A percentile compares a stretch with the other conserved stretches of the same genome.
These are phyloP conservation scores for Platismatia glauca DNA, from an alignment of 495 filamentous ascomycete species.

Conservation along the genomic window DNA sequence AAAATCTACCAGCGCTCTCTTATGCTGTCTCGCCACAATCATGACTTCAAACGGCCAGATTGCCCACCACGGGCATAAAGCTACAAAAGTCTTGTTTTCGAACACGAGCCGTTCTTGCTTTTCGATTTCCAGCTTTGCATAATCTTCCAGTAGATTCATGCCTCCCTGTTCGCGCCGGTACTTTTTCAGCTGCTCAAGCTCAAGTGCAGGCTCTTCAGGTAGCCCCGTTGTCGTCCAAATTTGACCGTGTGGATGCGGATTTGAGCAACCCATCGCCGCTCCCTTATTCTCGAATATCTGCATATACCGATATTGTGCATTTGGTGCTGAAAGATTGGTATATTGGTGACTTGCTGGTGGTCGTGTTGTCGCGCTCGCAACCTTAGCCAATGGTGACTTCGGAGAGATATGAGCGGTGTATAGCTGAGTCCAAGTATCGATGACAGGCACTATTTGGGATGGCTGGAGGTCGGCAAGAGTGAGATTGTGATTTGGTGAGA, in stretches of 20 bases:
- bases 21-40: constrained; percentile 73
- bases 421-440: constrained; percentile 80
- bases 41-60: constrained; percentile 96
- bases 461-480: constrained; percentile 81
- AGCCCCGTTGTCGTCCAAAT: constrained; percentile 87
- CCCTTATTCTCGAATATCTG: constrained; percentile 99
- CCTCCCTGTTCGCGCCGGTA: constrained; percentile 67
- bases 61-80: constrained; percentile 94
- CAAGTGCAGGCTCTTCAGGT: constrained; percentile 76
- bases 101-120: constrained; percentile 82
- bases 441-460: constrained; percentile 59
- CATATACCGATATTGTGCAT: constrained; percentile 87
- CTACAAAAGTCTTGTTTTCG: constrained; percentile 72
- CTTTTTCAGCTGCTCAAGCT: constrained; percentile 65
- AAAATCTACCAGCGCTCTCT: constrained; percentile 73
- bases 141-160: constrained; percentile 71
- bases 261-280: constrained; percentile 95
- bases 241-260: constrained; percentile 95
- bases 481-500: constrained; percentile 79
- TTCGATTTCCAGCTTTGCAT: constrained; percentile 69
- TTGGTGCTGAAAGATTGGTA: constrained; percentile 40
- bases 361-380: constrained; percentile 38
- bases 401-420: constrained; percentile 74
- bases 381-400: constrained; percentile 52
- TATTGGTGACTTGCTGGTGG: constrained; percentile 40